Conservation (phyloP, 352 stramenopile species). For the Phytopythium kandeliae region DNA sequence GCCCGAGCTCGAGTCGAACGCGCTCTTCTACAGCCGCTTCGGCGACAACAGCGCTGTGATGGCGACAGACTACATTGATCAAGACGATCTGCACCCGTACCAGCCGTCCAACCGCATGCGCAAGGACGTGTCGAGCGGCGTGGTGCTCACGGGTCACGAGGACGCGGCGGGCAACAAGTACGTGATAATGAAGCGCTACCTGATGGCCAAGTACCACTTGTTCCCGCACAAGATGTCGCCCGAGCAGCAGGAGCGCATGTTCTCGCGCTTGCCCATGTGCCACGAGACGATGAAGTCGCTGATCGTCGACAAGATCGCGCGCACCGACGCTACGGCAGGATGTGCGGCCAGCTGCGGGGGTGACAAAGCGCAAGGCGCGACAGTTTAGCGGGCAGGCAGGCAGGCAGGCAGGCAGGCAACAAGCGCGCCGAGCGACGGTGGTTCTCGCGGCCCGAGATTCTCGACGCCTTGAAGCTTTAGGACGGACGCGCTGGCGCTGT, state of each 20-base stretch:
- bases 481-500: not conserved
- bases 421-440: no score
- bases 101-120: conserved; percentile 57
- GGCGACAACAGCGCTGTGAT: conserved; percentile 58
- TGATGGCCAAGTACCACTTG: conserved; percentile 81
- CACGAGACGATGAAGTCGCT: conserved; percentile 60
- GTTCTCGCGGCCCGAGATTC: no score
- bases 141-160: conserved; percentile 58
- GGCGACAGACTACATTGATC: conserved; percentile 71
- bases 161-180: conserved; percentile 57
- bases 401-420: no score
- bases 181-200: conserved; percentile 75
- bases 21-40: conserved; percentile 60
- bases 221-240: conserved; percentile 67
- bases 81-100: conserved; percentile 76
- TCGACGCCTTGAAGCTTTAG: not conserved
- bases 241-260: conserved; percentile 51
- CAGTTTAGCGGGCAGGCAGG: no score
- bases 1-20: conserved; percentile 69
- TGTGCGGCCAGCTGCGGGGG: not conserved
- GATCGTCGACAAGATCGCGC: conserved; percentile 29
- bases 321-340: not conserved
- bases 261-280: conserved; percentile 53
- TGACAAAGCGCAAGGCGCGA: no score
- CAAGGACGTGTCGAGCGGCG: conserved; percentile 70